These are phyloP conservation scores for Ophiostoma novo-ulmi DNA, from an alignment of 2,329 filamentous ascomycete species.

Conservation along the genomic window DNA sequence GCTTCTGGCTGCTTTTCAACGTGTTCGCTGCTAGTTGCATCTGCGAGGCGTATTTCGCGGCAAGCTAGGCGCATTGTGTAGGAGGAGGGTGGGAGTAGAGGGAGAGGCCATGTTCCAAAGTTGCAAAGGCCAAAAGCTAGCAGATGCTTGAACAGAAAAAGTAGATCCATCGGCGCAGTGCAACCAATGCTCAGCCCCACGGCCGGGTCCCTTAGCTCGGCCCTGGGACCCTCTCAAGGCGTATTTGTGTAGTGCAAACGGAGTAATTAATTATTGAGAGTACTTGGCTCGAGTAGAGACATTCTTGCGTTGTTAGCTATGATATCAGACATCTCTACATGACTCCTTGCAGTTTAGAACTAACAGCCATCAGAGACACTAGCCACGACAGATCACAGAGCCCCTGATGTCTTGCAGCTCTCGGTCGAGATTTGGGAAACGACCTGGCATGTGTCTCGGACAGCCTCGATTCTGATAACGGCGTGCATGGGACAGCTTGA, in stretches of 20 bases:
- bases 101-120: no score
- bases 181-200: slow-evolving; percentile 26
- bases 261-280: no score
- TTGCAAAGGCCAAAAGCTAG: no score
- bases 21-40: slow-evolving; percentile 4
- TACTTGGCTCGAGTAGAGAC: no score
- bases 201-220: slow-evolving; percentile 22
- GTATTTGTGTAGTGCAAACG: slow-evolving; percentile 12
- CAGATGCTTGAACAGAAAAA: background rate
- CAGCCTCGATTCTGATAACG: background rate
- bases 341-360: no score
- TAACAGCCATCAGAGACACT: background rate
- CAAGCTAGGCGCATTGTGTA: slow-evolving; percentile 22
- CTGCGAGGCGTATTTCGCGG: slow-evolving; percentile 23
- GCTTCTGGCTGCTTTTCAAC: background rate
- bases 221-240: slow-evolving; percentile 22
- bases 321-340: no score
- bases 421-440: slow-evolving; percentile 11
- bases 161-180: slow-evolving; percentile 13
- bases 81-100: background rate
- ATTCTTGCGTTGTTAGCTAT: no score
- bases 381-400: background rate
- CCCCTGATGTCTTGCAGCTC: background rate
- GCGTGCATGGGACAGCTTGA: no score
- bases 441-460: slow-evolving; percentile 8